Percentiles rank a stretch among this genome's conserved stretches.
These are phyloP conservation scores for Heterococcus sp. DNA, from an alignment of 108 stramenopile genomes.

Conservation along the genomic window DNA sequence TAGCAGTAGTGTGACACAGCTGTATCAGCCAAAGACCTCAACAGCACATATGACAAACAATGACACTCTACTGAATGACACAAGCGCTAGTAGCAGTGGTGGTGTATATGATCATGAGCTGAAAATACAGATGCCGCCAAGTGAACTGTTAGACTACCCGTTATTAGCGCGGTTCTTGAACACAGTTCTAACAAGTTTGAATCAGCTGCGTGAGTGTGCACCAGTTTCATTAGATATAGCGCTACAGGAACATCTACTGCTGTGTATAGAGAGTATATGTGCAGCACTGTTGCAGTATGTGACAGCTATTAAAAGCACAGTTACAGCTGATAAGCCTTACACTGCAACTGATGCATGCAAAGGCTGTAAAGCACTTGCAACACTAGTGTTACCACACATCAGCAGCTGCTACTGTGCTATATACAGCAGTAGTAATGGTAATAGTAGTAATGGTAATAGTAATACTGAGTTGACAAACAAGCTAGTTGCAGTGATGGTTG, in stretches of 20 bases:
- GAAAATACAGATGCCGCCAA: slow-evolving; percentile 1
- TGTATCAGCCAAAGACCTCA: background rate
- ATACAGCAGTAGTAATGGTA: too few species aligned
- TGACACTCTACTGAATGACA: background rate
- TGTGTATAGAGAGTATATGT: slow-evolving; percentile 3
- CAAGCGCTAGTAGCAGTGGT: background rate
- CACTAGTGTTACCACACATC: too few species aligned
- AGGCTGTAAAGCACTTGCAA: too few species aligned
- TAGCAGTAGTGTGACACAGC: background rate
- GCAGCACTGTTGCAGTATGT: too few species aligned
- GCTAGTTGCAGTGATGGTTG: too few species aligned
- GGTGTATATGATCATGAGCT: background rate
- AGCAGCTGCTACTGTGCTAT: too few species aligned
- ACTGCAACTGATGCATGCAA: too few species aligned
- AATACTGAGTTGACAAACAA: too few species aligned
- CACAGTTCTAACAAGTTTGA: slow-evolving; percentile 12
- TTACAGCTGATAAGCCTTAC: too few species aligned
- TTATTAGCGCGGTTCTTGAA: slow-evolving; percentile 31
- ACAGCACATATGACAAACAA: background rate
- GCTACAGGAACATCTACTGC: slow-evolving; percentile 15
- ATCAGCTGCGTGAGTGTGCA: slow-evolving; percentile 30
- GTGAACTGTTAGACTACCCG: slow-evolving; percentile 21
- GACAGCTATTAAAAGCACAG: too few species aligned
- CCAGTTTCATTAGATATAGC: slow-evolving; percentile 8
- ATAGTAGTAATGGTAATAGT: too few species aligned